Base-by-base conservation (phyloP, 352 stramenopile species). In the Phytophthora parvispora region DNA sequence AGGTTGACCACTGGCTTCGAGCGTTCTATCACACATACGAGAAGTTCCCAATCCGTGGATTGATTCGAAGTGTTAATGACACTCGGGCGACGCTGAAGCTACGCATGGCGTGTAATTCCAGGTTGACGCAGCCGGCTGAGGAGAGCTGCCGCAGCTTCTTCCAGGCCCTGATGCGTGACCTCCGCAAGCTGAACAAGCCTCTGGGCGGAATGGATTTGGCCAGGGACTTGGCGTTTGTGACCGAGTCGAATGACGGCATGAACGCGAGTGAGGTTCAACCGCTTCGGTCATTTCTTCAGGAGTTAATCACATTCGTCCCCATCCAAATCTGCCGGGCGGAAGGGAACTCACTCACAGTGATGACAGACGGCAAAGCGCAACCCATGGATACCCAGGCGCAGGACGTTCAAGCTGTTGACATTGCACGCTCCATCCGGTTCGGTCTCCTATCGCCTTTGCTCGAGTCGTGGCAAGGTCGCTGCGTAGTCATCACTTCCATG, bases 321-420 rank as follows among this genome's bases (percentile, higher is more conserved):
- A 67, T 94, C 5, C 87, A 93, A 59, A 92, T 95, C 13, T 95
- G 87, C 24, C 80, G 87, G 2, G 84, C 87, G 0, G 72, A 93
- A 51, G 64, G 54, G 3, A 94, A 94, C 38, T 79, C 74, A 10
- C 53, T 95, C 28, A 84, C 67, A 15, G 36, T 95, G 29, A 81
- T 95, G 75, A 61, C 42, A 0, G 75, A 93, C 59, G 87, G 85
- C 2, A 66, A 84, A 32, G 22, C 72, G 40, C 47, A 57, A 4
- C 25, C 60, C 18, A 72, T 71, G 51, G 16, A 67, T 2, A 31
- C 12, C 3, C 48, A 85, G 12, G 51, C 57, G 1, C 52, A 76
- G 20, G 42, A 63, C 15, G 15, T 76, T 7, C 72, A 81, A 43
- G 74, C 75, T 12, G 64, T 72, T n/a, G 77, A 89, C 43, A 87